These are phyloP conservation scores for Penium margaritaceum DNA, from an alignment of 139 green algal genomes.

Conservation along the genomic window DNA sequence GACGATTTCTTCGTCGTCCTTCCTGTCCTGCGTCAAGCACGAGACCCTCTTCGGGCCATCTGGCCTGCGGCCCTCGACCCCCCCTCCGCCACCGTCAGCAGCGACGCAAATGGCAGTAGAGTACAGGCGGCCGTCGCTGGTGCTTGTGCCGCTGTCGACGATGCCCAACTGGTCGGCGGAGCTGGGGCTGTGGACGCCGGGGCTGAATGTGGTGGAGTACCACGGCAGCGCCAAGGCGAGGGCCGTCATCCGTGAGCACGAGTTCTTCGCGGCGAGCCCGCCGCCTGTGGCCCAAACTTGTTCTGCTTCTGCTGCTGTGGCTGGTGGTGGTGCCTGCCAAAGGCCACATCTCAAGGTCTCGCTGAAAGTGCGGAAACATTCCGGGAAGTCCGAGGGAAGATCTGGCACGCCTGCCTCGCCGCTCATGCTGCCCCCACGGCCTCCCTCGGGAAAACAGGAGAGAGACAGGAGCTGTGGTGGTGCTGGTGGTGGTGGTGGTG, in stretches of 20 bases:
- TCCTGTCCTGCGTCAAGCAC: constrained; percentile 29
- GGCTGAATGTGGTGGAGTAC: constrained; percentile 56
- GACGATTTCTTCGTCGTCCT: constrained; percentile 57
- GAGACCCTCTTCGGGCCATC: no score
- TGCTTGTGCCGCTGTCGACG: constrained; percentile 81
- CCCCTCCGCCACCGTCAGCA: no score
- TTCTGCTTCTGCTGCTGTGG: no score
- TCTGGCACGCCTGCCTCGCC: no score
- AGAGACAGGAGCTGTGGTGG: neutral
- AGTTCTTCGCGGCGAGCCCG: constrained; percentile 47
- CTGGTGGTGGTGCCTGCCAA: neutral
- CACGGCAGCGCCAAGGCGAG: constrained; percentile 44
- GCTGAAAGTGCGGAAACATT: neutral
- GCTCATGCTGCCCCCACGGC: no score
- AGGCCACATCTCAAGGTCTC: no score
- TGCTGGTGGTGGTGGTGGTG: neutral
- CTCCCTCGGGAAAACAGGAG: neutral
- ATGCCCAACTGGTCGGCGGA: constrained; percentile 86
- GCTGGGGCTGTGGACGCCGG: constrained; percentile 71
- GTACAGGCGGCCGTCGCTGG: constrained; percentile 67
- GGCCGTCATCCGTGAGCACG: constrained; percentile 59
- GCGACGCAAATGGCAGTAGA: no score
- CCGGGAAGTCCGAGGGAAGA: no score
- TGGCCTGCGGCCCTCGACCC: no score
- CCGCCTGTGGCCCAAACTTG: no score